phyloP scores from a whole-genome alignment of 176 grass and related monocot genomes.

The Thinopyrum elongatum region DNA sequence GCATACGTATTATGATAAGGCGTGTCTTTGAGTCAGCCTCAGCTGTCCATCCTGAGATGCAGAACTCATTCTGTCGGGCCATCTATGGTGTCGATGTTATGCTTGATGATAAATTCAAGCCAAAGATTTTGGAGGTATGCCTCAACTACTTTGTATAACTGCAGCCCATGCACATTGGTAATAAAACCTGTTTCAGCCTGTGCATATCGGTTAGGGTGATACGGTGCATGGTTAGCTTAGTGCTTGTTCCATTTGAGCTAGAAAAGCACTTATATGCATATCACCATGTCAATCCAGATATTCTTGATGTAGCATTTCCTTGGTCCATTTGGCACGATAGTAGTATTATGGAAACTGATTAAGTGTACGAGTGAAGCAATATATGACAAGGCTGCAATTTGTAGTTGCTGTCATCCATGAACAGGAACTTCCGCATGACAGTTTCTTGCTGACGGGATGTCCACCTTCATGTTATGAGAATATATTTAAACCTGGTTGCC shows the following conservation, averaged over 20 bases:
- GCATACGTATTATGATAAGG: constrained; percentile 57
- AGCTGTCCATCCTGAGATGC: constrained; percentile 95
- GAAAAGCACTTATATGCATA: neutral
- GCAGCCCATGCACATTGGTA: neutral
- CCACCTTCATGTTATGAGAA: neutral
- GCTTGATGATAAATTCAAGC: constrained; percentile 76
- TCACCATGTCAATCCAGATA: constrained; percentile 6
- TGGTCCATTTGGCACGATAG: neutral
- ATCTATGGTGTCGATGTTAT: constrained; percentile 95
- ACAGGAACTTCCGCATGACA: neutral
- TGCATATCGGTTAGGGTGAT: neutral
- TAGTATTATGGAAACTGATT: neutral
- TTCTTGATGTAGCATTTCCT: neutral
- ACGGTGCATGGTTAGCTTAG: neutral
- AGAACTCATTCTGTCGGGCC: constrained; percentile 66
- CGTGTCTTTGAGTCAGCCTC: constrained; percentile 70
- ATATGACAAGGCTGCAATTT: neutral
- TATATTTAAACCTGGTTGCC: neutral
- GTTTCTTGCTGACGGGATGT: neutral
- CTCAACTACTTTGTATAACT: constrained; percentile 3
- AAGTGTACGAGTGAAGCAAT: neutral
- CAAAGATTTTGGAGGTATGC: constrained; percentile 87
- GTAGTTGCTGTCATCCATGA: neutral
- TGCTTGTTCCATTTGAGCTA: neutral
- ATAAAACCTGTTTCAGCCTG: neutral